Percentiles rank a stretch among this genome's conserved stretches.
phyloP scores from a whole-genome alignment of 2,329 filamentous ascomycete species.

The Plenodomus biglobosus region DNA sequence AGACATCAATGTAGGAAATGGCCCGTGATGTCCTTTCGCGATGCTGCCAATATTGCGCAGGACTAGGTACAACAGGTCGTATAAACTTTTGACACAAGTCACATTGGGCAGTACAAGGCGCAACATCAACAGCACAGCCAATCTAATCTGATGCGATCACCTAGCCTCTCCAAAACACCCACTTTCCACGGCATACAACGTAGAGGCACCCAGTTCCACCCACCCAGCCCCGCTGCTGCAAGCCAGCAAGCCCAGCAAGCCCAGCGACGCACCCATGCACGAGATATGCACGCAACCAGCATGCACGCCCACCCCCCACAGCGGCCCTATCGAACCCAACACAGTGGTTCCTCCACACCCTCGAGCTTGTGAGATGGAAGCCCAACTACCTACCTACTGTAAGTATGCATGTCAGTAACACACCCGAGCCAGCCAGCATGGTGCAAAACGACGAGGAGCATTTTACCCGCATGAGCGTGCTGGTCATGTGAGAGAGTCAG shows the following conservation, averaged over 20 bases:
- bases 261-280: background rate
- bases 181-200: background rate
- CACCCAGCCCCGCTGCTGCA: background rate
- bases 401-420: conserved; percentile 4
- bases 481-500: conserved; percentile 5
- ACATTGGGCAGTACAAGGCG: background rate
- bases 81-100: background rate
- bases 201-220: background rate
- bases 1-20: background rate
- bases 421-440: background rate
- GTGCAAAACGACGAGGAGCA: background rate
- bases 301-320: conserved; percentile 1
- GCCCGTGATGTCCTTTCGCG: background rate
- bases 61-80: background rate
- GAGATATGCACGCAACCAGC: background rate
- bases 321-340: background rate
- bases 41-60: background rate
- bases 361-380: background rate
- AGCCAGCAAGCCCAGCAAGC: background rate
- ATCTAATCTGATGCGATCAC: background rate
- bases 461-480: conserved; percentile 4
- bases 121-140: background rate
- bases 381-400: no score
- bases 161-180: background rate
- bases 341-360: background rate